Percentiles rank a stretch among this genome's conserved stretches.
phyloP scores from a whole-genome alignment of 352 stramenopile genomes.

The Pythium vanterpoolii region DNA sequence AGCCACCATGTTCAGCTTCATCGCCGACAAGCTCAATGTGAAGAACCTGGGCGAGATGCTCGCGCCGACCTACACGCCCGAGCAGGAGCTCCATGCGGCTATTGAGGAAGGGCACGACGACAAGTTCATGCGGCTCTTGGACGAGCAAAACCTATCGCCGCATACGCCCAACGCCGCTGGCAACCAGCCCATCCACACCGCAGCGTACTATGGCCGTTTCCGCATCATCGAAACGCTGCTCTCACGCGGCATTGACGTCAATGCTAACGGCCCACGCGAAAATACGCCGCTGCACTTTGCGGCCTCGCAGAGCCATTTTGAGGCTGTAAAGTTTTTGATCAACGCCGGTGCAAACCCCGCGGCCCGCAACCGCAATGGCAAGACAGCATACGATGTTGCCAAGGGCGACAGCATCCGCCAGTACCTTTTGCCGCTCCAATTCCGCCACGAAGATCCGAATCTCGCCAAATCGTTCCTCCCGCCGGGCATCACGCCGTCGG shows the following conservation, averaged over 20 bases:
- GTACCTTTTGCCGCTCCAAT: conserved; percentile 84
- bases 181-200: conserved; percentile 84
- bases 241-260: conserved; percentile 65
- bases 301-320: conserved; percentile 68
- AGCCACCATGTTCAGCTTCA: conserved; percentile 84
- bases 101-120: conserved; percentile 73
- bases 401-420: conserved; percentile 85
- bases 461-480: conserved; percentile 58
- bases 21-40: conserved; percentile 88
- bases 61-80: conserved; percentile 81
- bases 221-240: conserved; percentile 75
- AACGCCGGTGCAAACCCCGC: conserved; percentile 70
- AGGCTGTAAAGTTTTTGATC: conserved; percentile 75
- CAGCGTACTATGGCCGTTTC: conserved; percentile 76
- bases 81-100: conserved; percentile 78
- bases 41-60: conserved; percentile 87
- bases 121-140: conserved; percentile 69
- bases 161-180: conserved; percentile 70
- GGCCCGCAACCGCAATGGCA: conserved; percentile 70
- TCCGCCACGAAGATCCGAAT: conserved; percentile 78
- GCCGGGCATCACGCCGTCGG: conserved; percentile 69
- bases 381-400: conserved; percentile 80
- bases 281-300: conserved; percentile 86
- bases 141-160: conserved; percentile 64
- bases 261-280: conserved; percentile 52